Conservation (phyloP, 2,329 filamentous ascomycete species). For the Fonsecaea nubica region DNA sequence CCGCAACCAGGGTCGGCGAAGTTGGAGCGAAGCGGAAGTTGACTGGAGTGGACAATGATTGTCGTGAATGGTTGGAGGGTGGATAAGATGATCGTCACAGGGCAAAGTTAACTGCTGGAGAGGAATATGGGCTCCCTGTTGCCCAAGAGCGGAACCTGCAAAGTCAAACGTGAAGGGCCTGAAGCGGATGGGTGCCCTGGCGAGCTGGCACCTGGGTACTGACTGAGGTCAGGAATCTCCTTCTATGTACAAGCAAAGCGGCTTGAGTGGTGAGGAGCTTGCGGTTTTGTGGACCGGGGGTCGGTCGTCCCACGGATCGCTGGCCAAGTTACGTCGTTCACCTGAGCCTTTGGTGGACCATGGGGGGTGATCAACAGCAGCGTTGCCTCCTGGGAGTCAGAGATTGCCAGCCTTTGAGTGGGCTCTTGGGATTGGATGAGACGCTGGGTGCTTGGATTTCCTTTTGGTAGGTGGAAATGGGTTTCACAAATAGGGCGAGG, state of each 20-base stretch:
- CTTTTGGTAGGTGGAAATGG: neutral
- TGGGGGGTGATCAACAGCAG: conserved; percentile 23
- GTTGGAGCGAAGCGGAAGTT: conserved; percentile 4
- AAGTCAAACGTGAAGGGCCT: conserved; percentile 5
- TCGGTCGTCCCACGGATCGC: conserved; percentile 18
- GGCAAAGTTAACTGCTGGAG: conserved; percentile 21
- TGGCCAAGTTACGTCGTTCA: conserved; percentile 21
- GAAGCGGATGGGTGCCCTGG: conserved; percentile 3
- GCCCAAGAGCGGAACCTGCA: conserved; percentile 10
- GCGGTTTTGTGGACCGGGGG: conserved; percentile 1
- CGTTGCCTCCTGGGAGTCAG: conserved; percentile 7
- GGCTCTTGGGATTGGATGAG: conserved; percentile 27
- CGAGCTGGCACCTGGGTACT: neutral
- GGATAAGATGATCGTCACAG: conserved; percentile 26
- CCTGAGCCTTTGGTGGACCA: conserved; percentile 13
- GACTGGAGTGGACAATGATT: conserved; percentile 12
- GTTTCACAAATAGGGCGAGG: conserved; percentile 13
- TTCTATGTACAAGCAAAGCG: neutral
- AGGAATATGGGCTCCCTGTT: conserved; percentile 16
- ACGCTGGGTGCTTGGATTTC: conserved; percentile 19
- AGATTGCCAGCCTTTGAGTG: conserved; percentile 16
- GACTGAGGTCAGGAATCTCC: neutral
- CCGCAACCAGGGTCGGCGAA: conserved; percentile 4
- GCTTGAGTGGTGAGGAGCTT: conserved; percentile 18
- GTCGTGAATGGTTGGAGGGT: conserved; percentile 10